These are phyloP conservation scores for Daldinia bambusicola DNA, from an alignment of 495 filamentous ascomycete species.

Conservation along the genomic window DNA sequence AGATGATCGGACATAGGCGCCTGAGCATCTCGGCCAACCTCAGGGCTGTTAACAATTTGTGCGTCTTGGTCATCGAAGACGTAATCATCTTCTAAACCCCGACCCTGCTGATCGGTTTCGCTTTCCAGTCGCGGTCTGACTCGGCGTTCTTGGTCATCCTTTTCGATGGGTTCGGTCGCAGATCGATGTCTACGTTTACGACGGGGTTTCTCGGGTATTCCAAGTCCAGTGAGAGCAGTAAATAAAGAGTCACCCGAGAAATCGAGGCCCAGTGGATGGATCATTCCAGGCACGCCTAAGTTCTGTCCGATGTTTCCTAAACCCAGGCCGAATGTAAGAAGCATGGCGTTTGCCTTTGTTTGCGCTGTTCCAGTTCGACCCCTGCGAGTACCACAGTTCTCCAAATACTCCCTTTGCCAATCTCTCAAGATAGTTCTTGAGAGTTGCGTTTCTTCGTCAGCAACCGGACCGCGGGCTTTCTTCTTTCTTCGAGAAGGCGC, in stretches of 20 bases:
- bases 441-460: constrained; percentile 60
- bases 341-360: constrained; percentile 59
- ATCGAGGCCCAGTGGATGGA: constrained; percentile 49
- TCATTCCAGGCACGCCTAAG: constrained; percentile 40
- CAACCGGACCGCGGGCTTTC: constrained; percentile 42
- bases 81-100: constrained; percentile 32
- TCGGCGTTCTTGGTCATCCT: constrained; percentile 36
- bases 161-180: constrained; percentile 41
- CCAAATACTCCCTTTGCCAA: constrained; percentile 70
- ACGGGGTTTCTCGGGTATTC: constrained; percentile 23
- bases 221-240: constrained; percentile 42
- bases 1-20: constrained; percentile 52
- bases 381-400: constrained; percentile 51
- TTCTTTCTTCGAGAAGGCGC: constrained; percentile 43
- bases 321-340: constrained; percentile 58
- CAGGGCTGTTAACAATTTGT: constrained; percentile 36
- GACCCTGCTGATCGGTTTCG: constrained; percentile 35
- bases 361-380: constrained; percentile 34
- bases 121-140: constrained; percentile 42
- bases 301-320: constrained; percentile 51
- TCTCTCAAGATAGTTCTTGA: constrained; percentile 63
- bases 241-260: constrained; percentile 54
- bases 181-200: constrained; percentile 44
- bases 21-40: constrained; percentile 53
- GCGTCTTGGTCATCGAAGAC: constrained; percentile 39